Conservation (phyloP, 805 yeast genomes). For the Kuraishia molischiana region DNA sequence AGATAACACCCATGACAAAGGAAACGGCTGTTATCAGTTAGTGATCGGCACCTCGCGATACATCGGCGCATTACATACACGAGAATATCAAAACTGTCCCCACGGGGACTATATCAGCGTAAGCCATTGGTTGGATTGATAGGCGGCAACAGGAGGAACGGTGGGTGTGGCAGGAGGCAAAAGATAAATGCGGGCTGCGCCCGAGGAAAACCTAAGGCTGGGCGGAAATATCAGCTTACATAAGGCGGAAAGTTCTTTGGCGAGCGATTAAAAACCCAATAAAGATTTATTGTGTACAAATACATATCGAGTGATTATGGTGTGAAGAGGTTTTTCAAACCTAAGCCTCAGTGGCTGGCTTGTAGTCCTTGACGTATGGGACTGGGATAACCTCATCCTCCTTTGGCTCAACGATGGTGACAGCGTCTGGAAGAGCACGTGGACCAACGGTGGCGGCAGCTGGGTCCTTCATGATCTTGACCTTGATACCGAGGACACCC, state of each 20-base stretch:
- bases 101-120: constrained; percentile 33
- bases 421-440: constrained; percentile 91
- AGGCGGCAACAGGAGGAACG: neutral
- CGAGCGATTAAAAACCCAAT: too few relatives aligned
- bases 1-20: constrained; percentile 73
- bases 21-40: constrained; percentile 42
- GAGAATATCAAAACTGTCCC: constrained; percentile 29
- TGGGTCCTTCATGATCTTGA: constrained; percentile 99
- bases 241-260: too few relatives aligned
- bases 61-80: constrained; percentile 5
- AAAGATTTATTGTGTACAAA: too few relatives aligned
- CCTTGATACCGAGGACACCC: constrained; percentile 99
- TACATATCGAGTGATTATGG: too few relatives aligned
- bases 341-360: constrained; percentile 30
- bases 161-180: too few relatives aligned
- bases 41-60: neutral
- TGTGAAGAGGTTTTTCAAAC: too few relatives aligned
- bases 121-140: constrained; percentile 8
- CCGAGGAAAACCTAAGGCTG: too few relatives aligned
- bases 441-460: constrained; percentile 78
- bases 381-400: constrained; percentile 77
- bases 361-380: constrained; percentile 78
- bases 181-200: too few relatives aligned
- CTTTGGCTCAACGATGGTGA: constrained; percentile 87
- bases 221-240: too few relatives aligned